phyloP scores from a whole-genome alignment of 1,284 basidiomycete species.

The Leccinum fallax region DNA sequence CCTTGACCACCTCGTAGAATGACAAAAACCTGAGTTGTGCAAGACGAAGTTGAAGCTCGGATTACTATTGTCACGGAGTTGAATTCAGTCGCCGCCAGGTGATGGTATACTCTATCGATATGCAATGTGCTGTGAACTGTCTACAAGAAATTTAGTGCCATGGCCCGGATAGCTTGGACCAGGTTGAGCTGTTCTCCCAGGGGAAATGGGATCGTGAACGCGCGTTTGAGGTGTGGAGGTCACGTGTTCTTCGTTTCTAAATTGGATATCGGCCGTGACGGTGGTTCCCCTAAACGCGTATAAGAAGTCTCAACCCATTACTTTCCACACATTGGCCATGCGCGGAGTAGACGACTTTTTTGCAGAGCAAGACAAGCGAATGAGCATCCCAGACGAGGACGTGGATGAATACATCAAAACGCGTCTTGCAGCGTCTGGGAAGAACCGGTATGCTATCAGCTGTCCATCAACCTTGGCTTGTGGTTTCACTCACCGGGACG shows the following conservation, averaged over 20 bases:
- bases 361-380: conserved; percentile 51
- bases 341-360: conserved; percentile 47
- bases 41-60: background rate
- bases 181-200: background rate
- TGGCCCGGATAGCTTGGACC: too few relatives aligned
- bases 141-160: background rate
- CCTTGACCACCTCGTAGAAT: background rate
- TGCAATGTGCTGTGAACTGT: background rate
- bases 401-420: conserved; percentile 37
- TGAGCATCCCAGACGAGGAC: conserved; percentile 55
- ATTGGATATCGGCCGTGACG: background rate
- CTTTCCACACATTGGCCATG: conserved; percentile 15
- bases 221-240: conserved; percentile 11
- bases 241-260: conserved; percentile 15
- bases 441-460: conserved; percentile 21
- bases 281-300: conserved; percentile 14
- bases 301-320: background rate
- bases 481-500: conserved; percentile 6
- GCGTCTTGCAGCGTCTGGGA: conserved; percentile 24
- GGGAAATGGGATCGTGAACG: background rate
- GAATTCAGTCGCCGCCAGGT: background rate
- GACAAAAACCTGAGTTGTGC: background rate
- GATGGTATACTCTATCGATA: background rate
- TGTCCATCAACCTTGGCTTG: background rate
- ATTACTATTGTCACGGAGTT: background rate